Conservation (phyloP, 176 grass and related monocot genomes). For the Alopecurus myosuroides region DNA sequence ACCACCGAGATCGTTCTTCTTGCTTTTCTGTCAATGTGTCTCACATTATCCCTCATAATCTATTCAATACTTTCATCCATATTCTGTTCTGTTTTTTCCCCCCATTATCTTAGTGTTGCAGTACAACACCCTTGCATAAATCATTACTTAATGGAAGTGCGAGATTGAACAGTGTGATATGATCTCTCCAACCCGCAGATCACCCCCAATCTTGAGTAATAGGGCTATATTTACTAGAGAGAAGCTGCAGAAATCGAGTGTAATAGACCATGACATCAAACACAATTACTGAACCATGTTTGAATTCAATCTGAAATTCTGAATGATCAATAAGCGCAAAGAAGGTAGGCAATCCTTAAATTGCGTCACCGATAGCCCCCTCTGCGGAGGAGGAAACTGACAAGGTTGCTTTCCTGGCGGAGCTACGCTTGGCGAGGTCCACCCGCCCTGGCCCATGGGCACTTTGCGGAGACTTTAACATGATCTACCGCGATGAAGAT, state of each 20-base stretch:
- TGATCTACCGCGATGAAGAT: no score
- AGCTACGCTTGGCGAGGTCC: no score
- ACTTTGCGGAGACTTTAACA: no score
- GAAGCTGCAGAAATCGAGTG: not conserved
- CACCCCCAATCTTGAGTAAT: not conserved
- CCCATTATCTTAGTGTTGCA: not conserved
- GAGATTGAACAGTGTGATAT: not conserved
- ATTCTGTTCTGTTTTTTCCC: not conserved
- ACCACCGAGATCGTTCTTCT: not conserved
- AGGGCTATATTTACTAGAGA: not conserved
- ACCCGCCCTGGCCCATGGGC: no score
- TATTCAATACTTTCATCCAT: not conserved
- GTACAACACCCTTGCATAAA: slow-evolving; percentile 3
- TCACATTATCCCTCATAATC: not conserved
- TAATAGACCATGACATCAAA: not conserved
- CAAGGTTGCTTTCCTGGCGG: no score
- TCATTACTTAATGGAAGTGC: not conserved
- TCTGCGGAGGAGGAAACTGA: no score
- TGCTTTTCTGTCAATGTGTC: not conserved
- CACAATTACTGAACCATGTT: not conserved
- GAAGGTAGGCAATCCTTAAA: slow-evolving; percentile 24
- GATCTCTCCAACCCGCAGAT: not conserved
- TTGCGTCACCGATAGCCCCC: slow-evolving; percentile 44
- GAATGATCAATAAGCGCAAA: not conserved
- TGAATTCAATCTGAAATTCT: not conserved